Percentiles rank a stretch among this genome's conserved stretches.
Evolutionary conservation across 805 yeast genomes (phyloP).

Genomic region (Metschnikowia amazonensis): DNA sequence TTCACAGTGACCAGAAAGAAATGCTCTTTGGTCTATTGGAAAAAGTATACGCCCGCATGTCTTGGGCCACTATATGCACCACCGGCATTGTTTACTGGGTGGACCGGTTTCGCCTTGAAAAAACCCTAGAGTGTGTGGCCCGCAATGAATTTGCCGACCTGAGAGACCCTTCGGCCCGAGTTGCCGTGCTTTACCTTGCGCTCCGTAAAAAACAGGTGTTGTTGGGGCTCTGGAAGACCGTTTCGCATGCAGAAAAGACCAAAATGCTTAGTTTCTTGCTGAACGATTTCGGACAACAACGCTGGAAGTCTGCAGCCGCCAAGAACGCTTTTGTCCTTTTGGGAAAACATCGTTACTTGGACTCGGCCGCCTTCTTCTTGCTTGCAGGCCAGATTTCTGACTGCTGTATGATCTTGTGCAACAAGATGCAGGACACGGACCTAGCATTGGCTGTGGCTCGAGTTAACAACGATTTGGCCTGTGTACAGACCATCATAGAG

Average conservation of each 20-base stretch:
- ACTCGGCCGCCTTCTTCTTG: slow-evolving; percentile 86
- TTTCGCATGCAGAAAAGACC: slow-evolving; percentile 73
- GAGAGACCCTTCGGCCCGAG: slow-evolving; percentile 65
- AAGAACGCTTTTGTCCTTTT: slow-evolving; percentile 89
- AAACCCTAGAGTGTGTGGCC: slow-evolving; percentile 64
- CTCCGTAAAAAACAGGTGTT: slow-evolving; percentile 72
- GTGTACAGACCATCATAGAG: slow-evolving; percentile 45
- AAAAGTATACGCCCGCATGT: slow-evolving; percentile 41
- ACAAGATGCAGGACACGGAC: slow-evolving; percentile 61
- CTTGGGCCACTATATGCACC: slow-evolving; percentile 58
- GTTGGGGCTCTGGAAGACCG: slow-evolving; percentile 78
- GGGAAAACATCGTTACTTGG: slow-evolving; percentile 81
- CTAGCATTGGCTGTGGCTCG: slow-evolving; percentile 81
- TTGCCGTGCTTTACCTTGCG: slow-evolving; percentile 76
- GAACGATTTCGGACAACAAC: slow-evolving; percentile 67
- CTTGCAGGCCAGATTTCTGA: slow-evolving; percentile 74
- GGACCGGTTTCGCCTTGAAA: slow-evolving; percentile 24
- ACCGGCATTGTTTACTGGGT: slow-evolving; percentile 74
- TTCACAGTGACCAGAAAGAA: slow-evolving; percentile 76
- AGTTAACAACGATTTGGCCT: slow-evolving; percentile 44
- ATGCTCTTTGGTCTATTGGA: slow-evolving; percentile 51
- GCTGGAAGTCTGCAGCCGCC: slow-evolving; percentile 87
- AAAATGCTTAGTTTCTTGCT: slow-evolving; percentile 75
- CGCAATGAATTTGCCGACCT: slow-evolving; percentile 59
- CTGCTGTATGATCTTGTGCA: slow-evolving; percentile 68